A percentile compares a stretch with the other conserved stretches of the same genome.
Evolutionary conservation across 441 rosid species (phyloP).

Genomic region (Rhodomyrtus psidioides): DNA sequence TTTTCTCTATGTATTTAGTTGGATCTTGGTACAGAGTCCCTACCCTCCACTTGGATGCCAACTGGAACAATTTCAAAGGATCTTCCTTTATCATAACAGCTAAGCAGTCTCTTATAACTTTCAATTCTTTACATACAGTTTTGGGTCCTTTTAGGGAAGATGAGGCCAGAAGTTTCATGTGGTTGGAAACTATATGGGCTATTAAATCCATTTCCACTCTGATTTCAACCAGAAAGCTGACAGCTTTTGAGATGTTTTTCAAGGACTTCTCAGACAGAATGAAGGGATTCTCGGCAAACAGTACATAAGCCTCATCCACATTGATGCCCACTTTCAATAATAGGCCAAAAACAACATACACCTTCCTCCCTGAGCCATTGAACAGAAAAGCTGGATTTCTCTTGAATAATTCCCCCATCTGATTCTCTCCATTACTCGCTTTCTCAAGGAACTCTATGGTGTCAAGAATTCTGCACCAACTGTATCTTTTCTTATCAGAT

Average conservation of each 20-base stretch:
- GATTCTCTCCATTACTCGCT: conserved; percentile 45
- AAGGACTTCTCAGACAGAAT: conserved; percentile 38
- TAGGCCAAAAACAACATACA: conserved; percentile 47
- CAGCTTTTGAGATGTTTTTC: conserved; percentile 34
- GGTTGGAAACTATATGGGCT: conserved; percentile 21
- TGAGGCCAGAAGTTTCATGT: conserved; percentile 36
- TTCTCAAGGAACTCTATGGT: conserved; percentile 55
- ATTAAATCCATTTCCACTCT: conserved; percentile 43
- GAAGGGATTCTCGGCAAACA: conserved; percentile 45
- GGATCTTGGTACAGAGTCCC: conserved; percentile 18
- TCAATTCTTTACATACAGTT: conserved; percentile 34
- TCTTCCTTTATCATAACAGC: conserved; percentile 43
- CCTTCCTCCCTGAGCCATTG: conserved; percentile 56
- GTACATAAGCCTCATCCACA: conserved; percentile 27
- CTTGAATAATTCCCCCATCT: conserved; percentile 29
- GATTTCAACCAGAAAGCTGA: conserved; percentile 41
- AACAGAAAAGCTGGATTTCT: conserved; percentile 44
- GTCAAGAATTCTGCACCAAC: conserved; percentile 53
- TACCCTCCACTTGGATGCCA: conserved; percentile 33
- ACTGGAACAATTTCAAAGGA: conserved; percentile 45
- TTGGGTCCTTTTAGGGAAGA: conserved; percentile 46
- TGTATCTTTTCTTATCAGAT: conserved; percentile 27
- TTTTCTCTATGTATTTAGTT: conserved; percentile 35
- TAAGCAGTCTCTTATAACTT: conserved; percentile 27
- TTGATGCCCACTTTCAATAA: conserved; percentile 54